Conservation (phyloP, 2,329 filamentous ascomycete species). For the Microsporum ferrugineum region DNA sequence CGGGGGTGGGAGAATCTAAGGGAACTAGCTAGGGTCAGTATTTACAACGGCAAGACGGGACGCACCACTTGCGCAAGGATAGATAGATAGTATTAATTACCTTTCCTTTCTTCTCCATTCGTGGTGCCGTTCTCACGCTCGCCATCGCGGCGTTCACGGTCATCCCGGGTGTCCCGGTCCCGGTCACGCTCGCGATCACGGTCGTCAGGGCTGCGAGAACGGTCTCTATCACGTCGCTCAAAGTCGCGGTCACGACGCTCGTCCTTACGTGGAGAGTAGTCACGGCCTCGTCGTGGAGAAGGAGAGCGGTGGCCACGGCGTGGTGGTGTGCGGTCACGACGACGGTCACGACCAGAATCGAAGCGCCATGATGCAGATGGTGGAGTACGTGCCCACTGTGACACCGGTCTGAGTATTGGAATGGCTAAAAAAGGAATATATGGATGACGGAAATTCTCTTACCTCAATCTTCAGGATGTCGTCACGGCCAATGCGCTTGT, state of each 20-base stretch:
- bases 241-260: slow-evolving; percentile 69
- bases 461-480: slow-evolving; percentile 98
- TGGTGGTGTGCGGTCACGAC: slow-evolving; percentile 60
- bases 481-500: slow-evolving; percentile 93
- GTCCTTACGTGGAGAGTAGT: slow-evolving; percentile 81
- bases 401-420: slow-evolving; percentile 15
- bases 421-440: not conserved
- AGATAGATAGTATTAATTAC: slow-evolving; percentile 37
- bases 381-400: slow-evolving; percentile 91
- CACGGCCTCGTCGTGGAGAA: slow-evolving; percentile 48
- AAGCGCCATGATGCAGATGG: slow-evolving; percentile 98
- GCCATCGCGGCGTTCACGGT: slow-evolving; percentile 58
- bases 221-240: slow-evolving; percentile 60
- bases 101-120: slow-evolving; percentile 84
- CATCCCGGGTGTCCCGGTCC: slow-evolving; percentile 41
- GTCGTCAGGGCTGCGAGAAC: slow-evolving; percentile 57
- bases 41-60: not conserved
- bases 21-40: slow-evolving; percentile 29
- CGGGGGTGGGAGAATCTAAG: slow-evolving; percentile 67
- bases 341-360: slow-evolving; percentile 58
- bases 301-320: slow-evolving; percentile 55
- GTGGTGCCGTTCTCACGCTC: slow-evolving; percentile 63
- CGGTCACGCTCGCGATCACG: slow-evolving; percentile 50
- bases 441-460: slow-evolving; percentile 21
- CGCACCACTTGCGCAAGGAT: not conserved